Percentiles rank a stretch among this genome's conserved stretches.
phyloP scores from a whole-genome alignment of 78 protist genomes.

The Dictyostelium discoideum region dicty_2.7 NC_007089.4:3873501-3874000 shows the following conservation, averaged over 20 bases:
- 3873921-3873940: conserved; percentile 79
- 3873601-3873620: neutral
- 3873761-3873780: conserved; percentile 72
- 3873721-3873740: neutral
- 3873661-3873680: neutral
- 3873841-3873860: neutral
- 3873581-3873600: neutral
- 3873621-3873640: neutral
- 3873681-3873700: neutral
- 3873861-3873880: too few relatives aligned
- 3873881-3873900: neutral
- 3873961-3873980: conserved; percentile 80
- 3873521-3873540: neutral
- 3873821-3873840: conserved; percentile 46
- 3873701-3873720: neutral
- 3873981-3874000: conserved; percentile 76
- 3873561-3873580: neutral
- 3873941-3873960: conserved; percentile 63
- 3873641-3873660: neutral
- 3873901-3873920: neutral
- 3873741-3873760: conserved; percentile 19
- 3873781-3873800: conserved; percentile 45
- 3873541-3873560: neutral
- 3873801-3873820: conserved; percentile 37
- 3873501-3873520: neutral